phyloP scores from a whole-genome alignment of 2,329 filamentous ascomycete species.

The Fonsecaea monophora region DNA sequence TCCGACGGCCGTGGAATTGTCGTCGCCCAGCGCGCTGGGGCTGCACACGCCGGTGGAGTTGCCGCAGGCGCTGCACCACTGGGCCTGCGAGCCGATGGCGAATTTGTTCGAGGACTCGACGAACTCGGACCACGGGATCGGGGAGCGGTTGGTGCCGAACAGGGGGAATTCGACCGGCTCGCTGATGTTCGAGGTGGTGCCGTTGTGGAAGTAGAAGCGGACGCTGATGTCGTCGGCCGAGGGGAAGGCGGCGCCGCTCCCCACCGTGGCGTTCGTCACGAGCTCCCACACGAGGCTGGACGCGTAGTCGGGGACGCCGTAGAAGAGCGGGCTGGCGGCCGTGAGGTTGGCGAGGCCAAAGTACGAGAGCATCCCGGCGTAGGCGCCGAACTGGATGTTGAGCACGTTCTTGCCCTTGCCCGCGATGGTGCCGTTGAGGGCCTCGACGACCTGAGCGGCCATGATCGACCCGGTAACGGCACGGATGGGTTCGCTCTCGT shows the following conservation, averaged over 20 bases:
- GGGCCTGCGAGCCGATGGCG: constrained; percentile 66
- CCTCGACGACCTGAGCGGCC: constrained; percentile 64
- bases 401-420: constrained; percentile 49
- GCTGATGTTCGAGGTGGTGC: constrained; percentile 57
- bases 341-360: constrained; percentile 65
- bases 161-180: constrained; percentile 63
- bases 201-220: constrained; percentile 69
- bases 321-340: constrained; percentile 66
- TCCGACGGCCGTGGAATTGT: constrained; percentile 41
- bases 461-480: constrained; percentile 68
- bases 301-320: constrained; percentile 81
- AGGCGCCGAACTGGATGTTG: constrained; percentile 66
- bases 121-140: constrained; percentile 74
- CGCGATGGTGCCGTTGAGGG: constrained; percentile 51
- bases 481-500: constrained; percentile 59
- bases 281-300: constrained; percentile 81
- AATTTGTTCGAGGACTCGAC: constrained; percentile 67
- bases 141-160: constrained; percentile 62
- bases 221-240: constrained; percentile 58
- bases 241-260: constrained; percentile 50
- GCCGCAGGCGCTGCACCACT: constrained; percentile 79
- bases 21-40: constrained; percentile 43
- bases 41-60: constrained; percentile 73
- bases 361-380: constrained; percentile 66
- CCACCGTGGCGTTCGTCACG: constrained; percentile 57